Percentiles rank a stretch among this genome's conserved stretches.
Conservation (phyloP, 2,329 filamentous ascomycete genomes). For the Trichoderma koningii region DNA sequence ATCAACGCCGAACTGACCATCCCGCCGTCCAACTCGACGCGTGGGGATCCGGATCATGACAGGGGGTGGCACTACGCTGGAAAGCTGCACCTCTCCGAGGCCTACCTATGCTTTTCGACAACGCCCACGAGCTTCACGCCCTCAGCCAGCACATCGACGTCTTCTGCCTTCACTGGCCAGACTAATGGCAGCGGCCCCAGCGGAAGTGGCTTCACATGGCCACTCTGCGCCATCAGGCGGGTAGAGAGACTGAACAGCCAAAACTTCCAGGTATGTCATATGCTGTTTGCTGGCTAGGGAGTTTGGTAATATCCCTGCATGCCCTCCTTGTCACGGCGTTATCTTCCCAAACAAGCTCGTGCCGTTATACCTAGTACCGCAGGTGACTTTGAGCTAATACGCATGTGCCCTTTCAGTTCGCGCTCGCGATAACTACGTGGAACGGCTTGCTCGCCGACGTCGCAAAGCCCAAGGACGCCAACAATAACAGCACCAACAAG, state of each 20-base stretch:
- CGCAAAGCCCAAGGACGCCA: conserved; percentile 51
- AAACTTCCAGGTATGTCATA: conserved; percentile 65
- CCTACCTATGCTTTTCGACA: conserved; percentile 95
- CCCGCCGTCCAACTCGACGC: conserved; percentile 67
- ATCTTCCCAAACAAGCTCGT: too few relatives aligned
- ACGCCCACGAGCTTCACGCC: conserved; percentile 84
- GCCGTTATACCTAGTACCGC: too few relatives aligned
- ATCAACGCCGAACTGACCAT: conserved; percentile 96
- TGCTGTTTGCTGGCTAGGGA: too few relatives aligned
- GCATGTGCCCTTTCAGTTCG: conserved; percentile 59
- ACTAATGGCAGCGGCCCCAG: conserved; percentile 90
- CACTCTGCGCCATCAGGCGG: conserved; percentile 84
- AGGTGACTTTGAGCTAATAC: background rate
- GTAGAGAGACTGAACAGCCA: conserved; percentile 93
- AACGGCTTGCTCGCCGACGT: conserved; percentile 68
- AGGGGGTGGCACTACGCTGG: conserved; percentile 87
- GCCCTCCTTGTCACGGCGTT: too few relatives aligned
- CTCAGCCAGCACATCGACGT: conserved; percentile 75
- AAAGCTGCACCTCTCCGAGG: conserved; percentile 89
- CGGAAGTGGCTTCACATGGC: conserved; percentile 94
- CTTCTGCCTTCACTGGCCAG: conserved; percentile 85
- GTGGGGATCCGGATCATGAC: conserved; percentile 70
- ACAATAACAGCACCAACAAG: conserved; percentile 39
- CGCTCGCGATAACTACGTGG: conserved; percentile 93
- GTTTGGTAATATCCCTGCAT: background rate